phyloP scores from a whole-genome alignment of 176 grass and related monocot species.

The Elaeis guineensis region DNA sequence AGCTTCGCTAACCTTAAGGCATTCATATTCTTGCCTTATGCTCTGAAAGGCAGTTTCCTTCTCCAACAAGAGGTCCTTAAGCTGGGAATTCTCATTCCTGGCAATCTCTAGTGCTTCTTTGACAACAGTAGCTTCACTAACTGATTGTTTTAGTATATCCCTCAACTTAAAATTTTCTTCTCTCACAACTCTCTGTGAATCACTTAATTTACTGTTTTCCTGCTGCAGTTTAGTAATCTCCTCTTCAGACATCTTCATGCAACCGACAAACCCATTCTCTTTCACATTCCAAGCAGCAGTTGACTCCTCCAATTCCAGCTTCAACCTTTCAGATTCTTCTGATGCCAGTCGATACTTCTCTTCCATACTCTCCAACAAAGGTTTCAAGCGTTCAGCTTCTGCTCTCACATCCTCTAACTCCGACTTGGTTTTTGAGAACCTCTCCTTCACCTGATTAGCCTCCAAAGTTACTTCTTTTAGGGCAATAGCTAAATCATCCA shows the following conservation, averaged over 20 bases:
- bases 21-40: slow-evolving; percentile 73
- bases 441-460: slow-evolving; percentile 42
- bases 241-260: slow-evolving; percentile 57
- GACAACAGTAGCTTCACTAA: slow-evolving; percentile 55
- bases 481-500: slow-evolving; percentile 76
- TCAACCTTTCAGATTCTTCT: slow-evolving; percentile 40
- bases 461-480: slow-evolving; percentile 56
- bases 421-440: slow-evolving; percentile 28
- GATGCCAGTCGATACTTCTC: slow-evolving; percentile 33
- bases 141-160: slow-evolving; percentile 73
- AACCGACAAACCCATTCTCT: slow-evolving; percentile 55
- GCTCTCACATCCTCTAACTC: slow-evolving; percentile 47
- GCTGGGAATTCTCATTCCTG: slow-evolving; percentile 54
- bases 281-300: slow-evolving; percentile 46
- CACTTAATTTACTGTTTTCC: slow-evolving; percentile 61
- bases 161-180: slow-evolving; percentile 68
- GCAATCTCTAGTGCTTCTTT: slow-evolving; percentile 66
- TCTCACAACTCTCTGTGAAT: slow-evolving; percentile 59
- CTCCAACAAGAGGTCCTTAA: slow-evolving; percentile 59
- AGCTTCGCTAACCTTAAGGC: slow-evolving; percentile 71
- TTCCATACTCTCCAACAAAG: slow-evolving; percentile 22
- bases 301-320: slow-evolving; percentile 40
- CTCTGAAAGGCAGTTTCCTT: slow-evolving; percentile 55
- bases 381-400: slow-evolving; percentile 36
- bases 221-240: slow-evolving; percentile 46